Evolutionary conservation across 352 stramenopile species (phyloP), one percentile per base, ranked within the genome.

Genomic region (Globisporangium paddicum): DNA sequence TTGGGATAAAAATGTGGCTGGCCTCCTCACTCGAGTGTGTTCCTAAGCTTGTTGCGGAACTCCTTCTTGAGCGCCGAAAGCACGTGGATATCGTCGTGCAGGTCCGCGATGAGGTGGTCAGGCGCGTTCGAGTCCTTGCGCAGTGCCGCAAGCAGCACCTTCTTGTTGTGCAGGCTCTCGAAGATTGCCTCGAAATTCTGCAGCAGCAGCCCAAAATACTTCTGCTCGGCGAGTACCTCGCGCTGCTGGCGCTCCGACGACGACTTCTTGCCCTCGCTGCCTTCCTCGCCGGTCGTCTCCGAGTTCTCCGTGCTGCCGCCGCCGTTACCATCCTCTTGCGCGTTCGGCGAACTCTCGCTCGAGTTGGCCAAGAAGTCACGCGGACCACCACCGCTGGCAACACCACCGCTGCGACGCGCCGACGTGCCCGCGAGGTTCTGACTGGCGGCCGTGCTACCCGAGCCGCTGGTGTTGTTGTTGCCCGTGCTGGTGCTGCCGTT

Each of bases 141-240:
- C 41, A 92, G 58, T 11, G 77, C 82, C 25, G 79, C 79, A 13
- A 92, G 54, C 18, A 92, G 69, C 55, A 90, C 75, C 58, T 92
- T 92, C 73, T 89, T 92, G 67, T 90, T 92, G 69, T 92, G 79
- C 28, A 92, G 66, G 55, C 77, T 89, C 65, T 92, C 82, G 41
- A 92, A 92, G 46, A 90, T 89, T 40, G 81, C 78, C 61, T 92
- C 82, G 58, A 92, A 92, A 64, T 92, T 92, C 58, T 92, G 82
- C 62, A 92, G 61, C 70, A 92, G 55, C 47, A 92, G 52, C 2
- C 78, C 80, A 62, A 92, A 92, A 58, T 89, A 89, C 60, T 92
- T 89, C 52, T 92, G 82, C 55, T 90, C 79, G 0, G 75, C 73
- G n/a, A 92, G 63, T n/a, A 75, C 75, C 14, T 79, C 77, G 23